These are phyloP conservation scores for Plenodomus tracheiphilus DNA, from an alignment of 2,329 filamentous ascomycete species.

Conservation along the genomic window DNA sequence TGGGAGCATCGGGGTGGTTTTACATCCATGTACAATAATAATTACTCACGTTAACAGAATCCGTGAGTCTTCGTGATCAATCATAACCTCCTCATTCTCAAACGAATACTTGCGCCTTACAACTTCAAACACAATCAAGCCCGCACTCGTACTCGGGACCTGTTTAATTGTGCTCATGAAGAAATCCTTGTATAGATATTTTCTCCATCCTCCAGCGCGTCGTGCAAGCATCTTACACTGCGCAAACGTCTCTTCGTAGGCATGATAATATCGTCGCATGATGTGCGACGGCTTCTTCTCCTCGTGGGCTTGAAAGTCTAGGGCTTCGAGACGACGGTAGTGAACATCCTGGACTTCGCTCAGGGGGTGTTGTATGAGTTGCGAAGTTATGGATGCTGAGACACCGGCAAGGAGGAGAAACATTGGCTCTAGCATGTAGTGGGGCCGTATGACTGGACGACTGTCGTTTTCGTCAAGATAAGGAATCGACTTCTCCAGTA, in stretches of 20 bases:
- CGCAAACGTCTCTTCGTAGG: constrained; percentile 69
- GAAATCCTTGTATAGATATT: constrained; percentile 73
- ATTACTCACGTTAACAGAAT: constrained; percentile 69
- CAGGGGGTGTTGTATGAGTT: constrained; percentile 71
- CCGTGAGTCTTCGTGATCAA: constrained; percentile 67
- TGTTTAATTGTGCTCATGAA: constrained; percentile 73
- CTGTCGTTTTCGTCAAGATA: constrained; percentile 30
- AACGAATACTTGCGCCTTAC: constrained; percentile 73
- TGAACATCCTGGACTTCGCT: constrained; percentile 72
- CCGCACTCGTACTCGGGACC: constrained; percentile 76
- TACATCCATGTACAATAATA: constrained; percentile 5
- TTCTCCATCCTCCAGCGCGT: constrained; percentile 60
- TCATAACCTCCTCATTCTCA: constrained; percentile 58
- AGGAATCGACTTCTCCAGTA: constrained; percentile 26
- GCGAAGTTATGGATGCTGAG: constrained; percentile 69
- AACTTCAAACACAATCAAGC: constrained; percentile 77
- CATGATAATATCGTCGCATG: constrained; percentile 68
- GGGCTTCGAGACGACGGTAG: constrained; percentile 71
- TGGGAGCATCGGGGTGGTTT: no score
- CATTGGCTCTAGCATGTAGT: constrained; percentile 74
- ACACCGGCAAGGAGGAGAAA: constrained; percentile 72
- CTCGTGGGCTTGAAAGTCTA: constrained; percentile 62
- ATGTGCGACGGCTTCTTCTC: constrained; percentile 33
- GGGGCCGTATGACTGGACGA: constrained; percentile 65
- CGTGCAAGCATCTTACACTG: constrained; percentile 63